Conservation (phyloP, 352 stramenopile species). For the Globisporangium paroecandrum region DNA sequence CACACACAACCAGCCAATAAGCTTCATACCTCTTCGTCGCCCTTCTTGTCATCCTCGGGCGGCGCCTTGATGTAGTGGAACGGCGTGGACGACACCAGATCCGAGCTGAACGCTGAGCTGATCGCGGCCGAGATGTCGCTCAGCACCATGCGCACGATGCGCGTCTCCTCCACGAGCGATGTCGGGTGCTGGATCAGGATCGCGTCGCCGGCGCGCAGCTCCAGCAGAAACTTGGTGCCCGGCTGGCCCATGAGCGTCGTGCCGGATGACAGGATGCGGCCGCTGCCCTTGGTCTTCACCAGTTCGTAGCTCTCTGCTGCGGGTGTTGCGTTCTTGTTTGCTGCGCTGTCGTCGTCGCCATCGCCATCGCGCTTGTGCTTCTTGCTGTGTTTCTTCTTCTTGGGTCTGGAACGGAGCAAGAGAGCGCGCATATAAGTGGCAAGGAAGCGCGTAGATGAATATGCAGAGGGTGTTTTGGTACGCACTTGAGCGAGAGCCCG, state of each 20-base stretch:
- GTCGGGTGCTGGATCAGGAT: conserved; percentile 88
- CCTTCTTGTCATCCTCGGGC: conserved; percentile 44
- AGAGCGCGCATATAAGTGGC: background rate
- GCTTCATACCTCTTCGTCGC: conserved; percentile 30
- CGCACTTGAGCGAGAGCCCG: conserved; percentile 78
- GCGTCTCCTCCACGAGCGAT: conserved; percentile 79
- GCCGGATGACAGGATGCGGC: conserved; percentile 82
- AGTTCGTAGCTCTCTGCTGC: conserved; percentile 47
- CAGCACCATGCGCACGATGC: conserved; percentile 90
- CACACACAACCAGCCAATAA: background rate
- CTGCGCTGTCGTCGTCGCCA: conserved; percentile 19
- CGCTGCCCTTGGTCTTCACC: conserved; percentile 71
- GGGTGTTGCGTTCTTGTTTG: conserved; percentile 28
- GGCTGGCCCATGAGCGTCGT: conserved; percentile 85
- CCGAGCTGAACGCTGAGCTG: conserved; percentile 85
- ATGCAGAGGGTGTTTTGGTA: background rate
- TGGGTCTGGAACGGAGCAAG: conserved; percentile 18
- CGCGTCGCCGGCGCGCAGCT: conserved; percentile 79
- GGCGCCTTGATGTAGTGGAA: conserved; percentile 90
- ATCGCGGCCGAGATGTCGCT: conserved; percentile 84
- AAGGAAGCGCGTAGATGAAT: too few relatives aligned
- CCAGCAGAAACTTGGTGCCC: conserved; percentile 79
- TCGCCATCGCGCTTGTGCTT: conserved; percentile 42
- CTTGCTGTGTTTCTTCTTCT: conserved; percentile 57
- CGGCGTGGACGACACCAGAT: conserved; percentile 84